These are phyloP conservation scores for Endoconidiophora laricicola DNA, from an alignment of 2,329 filamentous ascomycete genomes.

Conservation along the genomic window DNA sequence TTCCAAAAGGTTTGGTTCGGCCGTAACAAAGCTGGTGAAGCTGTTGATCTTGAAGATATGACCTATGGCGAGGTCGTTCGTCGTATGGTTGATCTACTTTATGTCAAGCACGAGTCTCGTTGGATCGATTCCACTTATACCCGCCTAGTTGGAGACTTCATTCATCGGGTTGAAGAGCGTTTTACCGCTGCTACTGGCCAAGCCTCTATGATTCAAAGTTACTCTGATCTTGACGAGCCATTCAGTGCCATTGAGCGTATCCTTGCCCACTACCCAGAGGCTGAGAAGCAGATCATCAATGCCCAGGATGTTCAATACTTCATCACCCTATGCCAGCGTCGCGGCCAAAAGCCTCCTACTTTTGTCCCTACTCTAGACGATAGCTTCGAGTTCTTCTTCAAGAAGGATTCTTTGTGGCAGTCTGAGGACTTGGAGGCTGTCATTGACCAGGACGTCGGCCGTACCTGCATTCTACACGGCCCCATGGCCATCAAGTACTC, in stretches of 20 bases:
- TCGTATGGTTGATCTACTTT: slow-evolving; percentile 78
- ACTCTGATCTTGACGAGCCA: slow-evolving; percentile 71
- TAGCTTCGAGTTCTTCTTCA: slow-evolving; percentile 98
- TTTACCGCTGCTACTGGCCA: slow-evolving; percentile 61
- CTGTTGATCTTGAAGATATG: slow-evolving; percentile 88
- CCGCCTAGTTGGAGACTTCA: slow-evolving; percentile 81
- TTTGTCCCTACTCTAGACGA: slow-evolving; percentile 93
- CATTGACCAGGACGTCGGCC: slow-evolving; percentile 85
- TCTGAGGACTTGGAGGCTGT: slow-evolving; percentile 95
- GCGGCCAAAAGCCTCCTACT: slow-evolving; percentile 86
- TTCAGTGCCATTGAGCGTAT: slow-evolving; percentile 65
- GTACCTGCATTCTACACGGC: slow-evolving; percentile 91
- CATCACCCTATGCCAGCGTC: slow-evolving; percentile 76
- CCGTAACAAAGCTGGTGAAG: slow-evolving; percentile 60
- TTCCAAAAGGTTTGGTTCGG: slow-evolving; percentile 98
- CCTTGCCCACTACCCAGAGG: slow-evolving; percentile 67
- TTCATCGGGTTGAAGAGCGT: slow-evolving; percentile 90
- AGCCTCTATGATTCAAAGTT: slow-evolving; percentile 75
- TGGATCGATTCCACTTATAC: slow-evolving; percentile 83
- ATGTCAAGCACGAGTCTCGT: slow-evolving; percentile 73
- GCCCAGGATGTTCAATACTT: slow-evolving; percentile 98
- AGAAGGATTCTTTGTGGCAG: slow-evolving; percentile 99
- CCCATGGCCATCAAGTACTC: slow-evolving; percentile 87
- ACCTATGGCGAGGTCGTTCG: slow-evolving; percentile 79
- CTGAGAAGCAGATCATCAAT: slow-evolving; percentile 83